Evolutionary conservation across 345 rosid species (phyloP).

Genomic region (Rhizophora mangle): DNA sequence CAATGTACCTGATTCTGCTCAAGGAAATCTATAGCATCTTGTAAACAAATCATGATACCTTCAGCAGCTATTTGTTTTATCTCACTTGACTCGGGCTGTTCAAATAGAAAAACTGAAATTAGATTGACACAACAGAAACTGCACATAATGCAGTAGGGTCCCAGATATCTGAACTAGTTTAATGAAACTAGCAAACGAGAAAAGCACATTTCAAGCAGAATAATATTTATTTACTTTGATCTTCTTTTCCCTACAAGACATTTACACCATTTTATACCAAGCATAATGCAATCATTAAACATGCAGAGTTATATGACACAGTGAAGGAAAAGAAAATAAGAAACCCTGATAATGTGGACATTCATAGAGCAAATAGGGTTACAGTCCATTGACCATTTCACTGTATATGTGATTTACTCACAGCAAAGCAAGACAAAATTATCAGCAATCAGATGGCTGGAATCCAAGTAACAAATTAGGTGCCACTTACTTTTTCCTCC

Average conservation of each 20-base stretch:
- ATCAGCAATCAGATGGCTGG: not conserved
- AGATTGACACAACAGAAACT: slow-evolving; percentile 4
- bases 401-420: too few relatives aligned
- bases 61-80: slow-evolving; percentile 73
- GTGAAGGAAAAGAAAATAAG: too few relatives aligned
- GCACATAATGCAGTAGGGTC: not conserved
- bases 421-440: not conserved
- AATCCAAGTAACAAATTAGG: not conserved
- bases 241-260: not conserved
- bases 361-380: too few relatives aligned
- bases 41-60: slow-evolving; percentile 87
- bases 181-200: not conserved
- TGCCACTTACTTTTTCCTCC: slow-evolving; percentile 67
- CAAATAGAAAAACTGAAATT: slow-evolving; percentile 16
- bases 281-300: not conserved
- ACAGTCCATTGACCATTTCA: too few relatives aligned
- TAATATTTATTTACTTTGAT: too few relatives aligned
- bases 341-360: too few relatives aligned
- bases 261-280: not conserved
- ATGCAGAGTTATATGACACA: not conserved
- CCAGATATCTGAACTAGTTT: not conserved
- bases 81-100: slow-evolving; percentile 79
- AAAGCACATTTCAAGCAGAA: not conserved
- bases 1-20: slow-evolving; percentile 67
- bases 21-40: slow-evolving; percentile 79